These are phyloP conservation scores for Tricholoma sp. DNA, from an alignment of 768 basidiomycete species.

Conservation along the genomic window DNA sequence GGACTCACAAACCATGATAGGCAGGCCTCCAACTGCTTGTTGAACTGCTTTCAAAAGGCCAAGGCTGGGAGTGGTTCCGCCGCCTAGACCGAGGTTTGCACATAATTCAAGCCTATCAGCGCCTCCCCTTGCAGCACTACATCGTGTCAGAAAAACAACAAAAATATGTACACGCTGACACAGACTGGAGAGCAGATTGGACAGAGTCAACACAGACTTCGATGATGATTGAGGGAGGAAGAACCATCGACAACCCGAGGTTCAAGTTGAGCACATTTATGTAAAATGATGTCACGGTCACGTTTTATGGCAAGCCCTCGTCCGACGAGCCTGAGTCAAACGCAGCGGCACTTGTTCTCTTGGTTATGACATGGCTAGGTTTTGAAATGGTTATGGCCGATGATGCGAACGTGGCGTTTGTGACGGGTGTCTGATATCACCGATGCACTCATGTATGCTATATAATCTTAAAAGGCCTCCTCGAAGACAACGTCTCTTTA, in stretches of 20 bases:
- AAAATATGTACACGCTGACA: conserved; percentile 19
- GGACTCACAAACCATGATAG: conserved; percentile 56
- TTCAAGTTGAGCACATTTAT: too few species aligned
- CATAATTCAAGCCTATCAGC: conserved; percentile 78
- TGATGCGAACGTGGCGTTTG: background rate
- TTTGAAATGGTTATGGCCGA: background rate
- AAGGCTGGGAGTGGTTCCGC: conserved; percentile 79
- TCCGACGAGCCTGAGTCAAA: too few species aligned
- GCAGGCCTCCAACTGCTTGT: conserved; percentile 40
- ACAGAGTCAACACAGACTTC: conserved; percentile 79
- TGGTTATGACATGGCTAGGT: too few species aligned
- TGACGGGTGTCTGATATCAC: background rate
- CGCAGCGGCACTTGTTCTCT: too few species aligned
- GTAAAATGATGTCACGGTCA: background rate
- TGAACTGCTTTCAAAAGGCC: conserved; percentile 63
- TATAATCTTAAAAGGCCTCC: too few species aligned
- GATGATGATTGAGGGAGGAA: conserved; percentile 25
- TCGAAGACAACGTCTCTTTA: too few species aligned
- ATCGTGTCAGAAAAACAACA: conserved; percentile 6
- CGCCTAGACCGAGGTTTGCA: conserved; percentile 62
- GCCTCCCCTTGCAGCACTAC: conserved; percentile 65
- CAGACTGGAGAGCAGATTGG: conserved; percentile 59
- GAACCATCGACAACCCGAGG: conserved; percentile 7
- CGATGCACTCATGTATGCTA: background rate
- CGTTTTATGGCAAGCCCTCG: too few species aligned